Evolutionary conservation across 805 yeast genomes (phyloP).

Genomic region (Dipodascus geniculatus): DNA sequence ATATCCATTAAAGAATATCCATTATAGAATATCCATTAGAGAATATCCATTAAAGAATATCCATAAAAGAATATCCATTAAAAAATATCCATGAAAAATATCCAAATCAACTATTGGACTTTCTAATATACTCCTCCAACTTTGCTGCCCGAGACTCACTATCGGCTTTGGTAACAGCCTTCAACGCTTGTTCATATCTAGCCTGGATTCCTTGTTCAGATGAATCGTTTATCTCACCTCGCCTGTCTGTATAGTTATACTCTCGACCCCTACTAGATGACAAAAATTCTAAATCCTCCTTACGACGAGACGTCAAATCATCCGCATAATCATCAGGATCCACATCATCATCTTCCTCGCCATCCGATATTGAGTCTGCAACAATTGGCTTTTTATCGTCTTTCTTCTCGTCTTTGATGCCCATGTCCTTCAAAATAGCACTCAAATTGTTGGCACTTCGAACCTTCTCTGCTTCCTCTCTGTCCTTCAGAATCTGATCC

Average conservation of each 20-base stretch:
- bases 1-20: neutral
- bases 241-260: slow-evolving; percentile 11
- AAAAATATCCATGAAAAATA: neutral
- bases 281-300: slow-evolving; percentile 21
- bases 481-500: slow-evolving; percentile 64
- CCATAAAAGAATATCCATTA: no score
- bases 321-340: slow-evolving; percentile 31
- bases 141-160: slow-evolving; percentile 13
- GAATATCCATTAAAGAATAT: no score
- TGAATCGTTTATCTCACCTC: slow-evolving; percentile 9
- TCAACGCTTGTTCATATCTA: slow-evolving; percentile 60
- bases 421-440: slow-evolving; percentile 77
- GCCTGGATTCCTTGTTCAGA: slow-evolving; percentile 38
- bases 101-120: neutral
- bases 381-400: slow-evolving; percentile 34
- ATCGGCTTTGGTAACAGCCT: slow-evolving; percentile 12
- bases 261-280: slow-evolving; percentile 16
- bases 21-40: no score
- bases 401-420: slow-evolving; percentile 35
- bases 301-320: slow-evolving; percentile 15
- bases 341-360: slow-evolving; percentile 29
- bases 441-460: slow-evolving; percentile 61
- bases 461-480: slow-evolving; percentile 61
- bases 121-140: slow-evolving; percentile 7
- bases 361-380: slow-evolving; percentile 41